These are phyloP conservation scores for Colletotrichum aenigma DNA, from an alignment of 2,329 filamentous ascomycete genomes.

Conservation along the genomic window DNA sequence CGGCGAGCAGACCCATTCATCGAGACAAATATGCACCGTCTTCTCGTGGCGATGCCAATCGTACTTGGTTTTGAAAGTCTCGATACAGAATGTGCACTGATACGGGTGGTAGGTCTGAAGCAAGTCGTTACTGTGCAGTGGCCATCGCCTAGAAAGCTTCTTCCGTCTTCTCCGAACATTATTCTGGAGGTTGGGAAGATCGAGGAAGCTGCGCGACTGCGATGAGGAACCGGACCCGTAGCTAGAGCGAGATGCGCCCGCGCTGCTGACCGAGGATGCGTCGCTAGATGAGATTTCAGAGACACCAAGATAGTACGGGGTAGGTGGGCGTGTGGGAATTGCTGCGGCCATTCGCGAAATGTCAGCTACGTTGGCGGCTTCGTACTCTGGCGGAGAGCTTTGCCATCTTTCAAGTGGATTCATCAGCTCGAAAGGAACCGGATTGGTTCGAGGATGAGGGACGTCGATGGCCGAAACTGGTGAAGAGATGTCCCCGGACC, in stretches of 20 bases:
- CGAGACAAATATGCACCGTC: conserved; percentile 47
- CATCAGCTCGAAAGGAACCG: not conserved
- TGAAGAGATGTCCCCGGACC: not conserved
- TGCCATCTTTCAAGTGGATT: not conserved
- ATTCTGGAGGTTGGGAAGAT: not conserved
- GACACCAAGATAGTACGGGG: not conserved
- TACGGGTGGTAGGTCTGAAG: not conserved
- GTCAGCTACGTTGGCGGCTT: not conserved
- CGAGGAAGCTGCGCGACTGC: not conserved
- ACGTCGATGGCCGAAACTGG: fast-evolving
- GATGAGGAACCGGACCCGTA: not conserved
- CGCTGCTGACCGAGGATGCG: not conserved
- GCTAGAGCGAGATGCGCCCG: not conserved
- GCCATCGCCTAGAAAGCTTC: not conserved
- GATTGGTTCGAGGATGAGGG: not conserved
- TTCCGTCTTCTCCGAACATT: not conserved
- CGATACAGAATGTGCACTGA: conserved; percentile 50
- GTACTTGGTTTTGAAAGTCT: conserved; percentile 46
- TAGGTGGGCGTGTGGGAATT: not conserved
- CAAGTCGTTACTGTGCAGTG: not conserved
- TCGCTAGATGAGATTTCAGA: not conserved
- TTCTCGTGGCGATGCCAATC: conserved; percentile 55
- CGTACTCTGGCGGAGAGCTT: not conserved
- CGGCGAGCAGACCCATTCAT: conserved; percentile 48
- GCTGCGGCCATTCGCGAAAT: not conserved